phyloP scores from a whole-genome alignment of 768 basidiomycete genomes.

The Leccinum boreale region DNA sequence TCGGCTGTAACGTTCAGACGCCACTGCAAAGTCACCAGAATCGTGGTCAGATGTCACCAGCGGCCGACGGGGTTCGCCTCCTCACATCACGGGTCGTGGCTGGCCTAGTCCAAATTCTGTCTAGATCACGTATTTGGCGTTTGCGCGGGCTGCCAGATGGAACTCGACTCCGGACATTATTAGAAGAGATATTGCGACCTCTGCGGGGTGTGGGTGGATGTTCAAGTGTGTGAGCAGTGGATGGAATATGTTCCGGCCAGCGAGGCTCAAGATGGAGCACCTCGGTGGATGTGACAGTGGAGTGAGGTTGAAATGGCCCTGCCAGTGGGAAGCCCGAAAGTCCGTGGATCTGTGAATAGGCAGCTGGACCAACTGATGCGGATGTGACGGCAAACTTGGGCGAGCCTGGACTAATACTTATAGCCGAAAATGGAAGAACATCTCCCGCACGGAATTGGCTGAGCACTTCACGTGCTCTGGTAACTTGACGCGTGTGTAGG shows the following conservation, averaged over 20 bases:
- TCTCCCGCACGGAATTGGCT: constrained; percentile 14
- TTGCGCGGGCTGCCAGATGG: constrained; percentile 20
- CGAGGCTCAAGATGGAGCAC: constrained; percentile 3
- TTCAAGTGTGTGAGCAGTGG: constrained; percentile 1
- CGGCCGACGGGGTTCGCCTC: constrained; percentile 31
- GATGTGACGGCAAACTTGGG: not conserved
- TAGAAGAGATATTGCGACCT: constrained; percentile 12
- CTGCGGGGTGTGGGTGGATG: not conserved
- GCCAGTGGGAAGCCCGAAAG: constrained; percentile 24
- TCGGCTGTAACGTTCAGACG: not conserved
- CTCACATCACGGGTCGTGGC: constrained; percentile 24
- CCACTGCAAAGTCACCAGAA: constrained; percentile 7
- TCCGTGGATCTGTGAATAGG: constrained; percentile 22
- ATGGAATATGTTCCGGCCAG: constrained; percentile 6
- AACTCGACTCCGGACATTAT: constrained; percentile 10
- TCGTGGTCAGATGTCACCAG: constrained; percentile 27
- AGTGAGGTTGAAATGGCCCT: constrained; percentile 6
- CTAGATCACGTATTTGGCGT: constrained; percentile 16
- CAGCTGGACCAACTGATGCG: constrained; percentile 6
- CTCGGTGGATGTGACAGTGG: not conserved
- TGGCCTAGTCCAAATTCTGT: constrained; percentile 24
- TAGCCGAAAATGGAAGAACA: constrained; percentile 7
- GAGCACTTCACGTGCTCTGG: constrained; percentile 7
- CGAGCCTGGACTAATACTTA: constrained; percentile 4
- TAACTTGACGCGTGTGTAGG: constrained; percentile 12